phyloP scores from a whole-genome alignment of 164 flowering plant species.

The grape (Vitis vinifera) region ASM3070453v1 NC_081809.1:18508001-18508500 shows the following conservation, averaged over 20 bases:
- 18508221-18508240: conserved; percentile 51
- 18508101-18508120: too few relatives aligned
- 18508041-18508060: too few relatives aligned
- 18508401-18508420: neutral
- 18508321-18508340: neutral
- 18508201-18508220: too few relatives aligned
- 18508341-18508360: neutral
- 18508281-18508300: neutral
- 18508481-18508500: neutral
- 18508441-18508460: neutral
- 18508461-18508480: neutral
- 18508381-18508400: neutral
- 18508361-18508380: neutral
- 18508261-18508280: neutral
- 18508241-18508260: neutral
- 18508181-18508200: too few relatives aligned
- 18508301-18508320: neutral
- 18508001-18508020: too few relatives aligned
- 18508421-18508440: neutral
- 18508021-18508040: too few relatives aligned
- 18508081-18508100: too few relatives aligned
- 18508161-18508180: too few relatives aligned
- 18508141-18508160: too few relatives aligned
- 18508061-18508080: too few relatives aligned
- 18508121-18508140: too few relatives aligned